Evolutionary conservation across 2,329 filamentous ascomycete species (phyloP).

Genomic region (Botrytis byssoidea): DNA sequence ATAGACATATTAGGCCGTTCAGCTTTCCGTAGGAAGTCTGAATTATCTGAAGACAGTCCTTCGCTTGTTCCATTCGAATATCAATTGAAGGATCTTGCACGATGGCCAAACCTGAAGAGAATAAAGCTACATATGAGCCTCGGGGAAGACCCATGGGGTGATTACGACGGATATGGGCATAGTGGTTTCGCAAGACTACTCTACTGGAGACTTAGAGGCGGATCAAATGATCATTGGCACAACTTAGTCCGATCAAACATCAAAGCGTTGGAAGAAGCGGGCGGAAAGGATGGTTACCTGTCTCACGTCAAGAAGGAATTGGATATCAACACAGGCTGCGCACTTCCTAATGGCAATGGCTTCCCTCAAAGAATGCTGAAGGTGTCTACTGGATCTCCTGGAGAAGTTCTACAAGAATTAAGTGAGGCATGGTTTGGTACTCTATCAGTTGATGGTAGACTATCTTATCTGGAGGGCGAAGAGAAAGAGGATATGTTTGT

Average conservation of each 20-base stretch:
- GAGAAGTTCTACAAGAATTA: constrained; percentile 13
- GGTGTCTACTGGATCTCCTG: constrained; percentile 5
- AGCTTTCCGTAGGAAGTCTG: constrained; percentile 15
- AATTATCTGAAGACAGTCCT: not conserved
- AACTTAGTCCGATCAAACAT: constrained; percentile 17
- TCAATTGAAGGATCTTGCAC: constrained; percentile 17
- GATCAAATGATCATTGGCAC: constrained; percentile 18
- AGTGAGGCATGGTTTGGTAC: constrained; percentile 18
- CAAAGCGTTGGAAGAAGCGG: constrained; percentile 7
- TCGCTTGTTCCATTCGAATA: constrained; percentile 19
- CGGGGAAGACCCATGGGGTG: constrained; percentile 17
- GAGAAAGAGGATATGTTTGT: constrained; percentile 19
- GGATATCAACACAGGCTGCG: constrained; percentile 17
- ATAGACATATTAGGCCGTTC: constrained; percentile 17
- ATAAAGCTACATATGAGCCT: constrained; percentile 19
- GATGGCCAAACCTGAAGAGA: constrained; percentile 19
- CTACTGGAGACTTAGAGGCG: constrained; percentile 10
- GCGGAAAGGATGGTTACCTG: constrained; percentile 11
- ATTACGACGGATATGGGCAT: constrained; percentile 18
- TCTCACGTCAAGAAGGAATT: constrained; percentile 19
- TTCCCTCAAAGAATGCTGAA: constrained; percentile 20
- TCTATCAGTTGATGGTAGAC: not conserved
- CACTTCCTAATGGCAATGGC: constrained; percentile 18
- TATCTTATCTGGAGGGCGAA: constrained; percentile 13
- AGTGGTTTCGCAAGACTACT: constrained; percentile 20